These are phyloP conservation scores for Trichophyton benhamiae DNA, from an alignment of 2,329 filamentous ascomycete genomes.

Conservation along the genomic window DNA sequence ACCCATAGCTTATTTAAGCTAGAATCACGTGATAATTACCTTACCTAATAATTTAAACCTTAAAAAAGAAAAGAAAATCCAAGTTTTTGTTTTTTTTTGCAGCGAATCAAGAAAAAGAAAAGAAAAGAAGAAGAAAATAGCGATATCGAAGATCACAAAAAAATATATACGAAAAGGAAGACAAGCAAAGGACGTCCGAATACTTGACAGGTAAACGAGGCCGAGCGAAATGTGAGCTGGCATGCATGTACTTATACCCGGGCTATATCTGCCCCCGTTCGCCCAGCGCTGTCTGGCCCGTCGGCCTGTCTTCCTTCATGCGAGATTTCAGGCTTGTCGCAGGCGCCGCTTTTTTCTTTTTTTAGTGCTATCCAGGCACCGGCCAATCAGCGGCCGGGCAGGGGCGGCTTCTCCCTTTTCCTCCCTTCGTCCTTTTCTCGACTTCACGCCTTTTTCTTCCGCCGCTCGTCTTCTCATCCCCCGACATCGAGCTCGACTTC, in stretches of 20 bases:
- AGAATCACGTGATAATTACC: not conserved
- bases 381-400: not conserved
- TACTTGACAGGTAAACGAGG: too few species aligned
- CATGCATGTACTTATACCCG: too few species aligned
- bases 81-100: not conserved
- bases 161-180: not conserved
- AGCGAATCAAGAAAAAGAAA: not conserved
- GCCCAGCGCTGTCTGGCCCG: too few species aligned
- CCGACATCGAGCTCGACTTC: not conserved
- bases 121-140: not conserved
- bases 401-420: constrained; percentile 9
- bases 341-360: not conserved
- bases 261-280: too few species aligned
- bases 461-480: not conserved
- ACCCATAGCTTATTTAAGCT: not conserved
- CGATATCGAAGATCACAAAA: not conserved
- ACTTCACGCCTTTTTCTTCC: not conserved
- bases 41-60: not conserved
- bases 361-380: not conserved
- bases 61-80: not conserved
- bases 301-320: not conserved
- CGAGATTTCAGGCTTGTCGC: not conserved
- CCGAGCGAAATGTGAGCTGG: too few species aligned
- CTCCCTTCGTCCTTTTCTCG: constrained; percentile 6
- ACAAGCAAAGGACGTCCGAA: not conserved